Evolutionary conservation across 2,329 filamentous ascomycete genomes (phyloP).

Genomic region (Chalaropsis thielavioides): DNA sequence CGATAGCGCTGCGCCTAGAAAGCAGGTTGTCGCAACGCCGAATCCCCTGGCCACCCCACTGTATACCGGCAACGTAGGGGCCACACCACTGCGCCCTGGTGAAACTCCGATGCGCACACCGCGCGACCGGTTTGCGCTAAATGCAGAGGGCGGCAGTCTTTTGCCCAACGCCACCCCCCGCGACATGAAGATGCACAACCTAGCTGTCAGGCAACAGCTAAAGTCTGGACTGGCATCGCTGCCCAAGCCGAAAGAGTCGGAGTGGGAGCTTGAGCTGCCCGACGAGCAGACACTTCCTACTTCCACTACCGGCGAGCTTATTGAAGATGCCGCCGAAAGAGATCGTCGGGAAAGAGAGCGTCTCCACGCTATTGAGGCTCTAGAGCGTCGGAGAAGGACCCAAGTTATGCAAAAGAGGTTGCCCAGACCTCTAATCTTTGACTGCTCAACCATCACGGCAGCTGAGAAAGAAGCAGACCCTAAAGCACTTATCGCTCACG

Average conservation of each 20-base stretch:
- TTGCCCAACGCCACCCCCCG: constrained; percentile 56
- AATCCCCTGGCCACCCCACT: constrained; percentile 91
- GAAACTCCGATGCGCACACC: constrained; percentile 80
- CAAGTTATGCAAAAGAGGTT: constrained; percentile 81
- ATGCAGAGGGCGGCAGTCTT: constrained; percentile 53
- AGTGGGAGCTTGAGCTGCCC: constrained; percentile 87
- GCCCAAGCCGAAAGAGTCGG: constrained; percentile 81
- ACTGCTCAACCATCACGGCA: constrained; percentile 50
- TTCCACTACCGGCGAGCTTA: constrained; percentile 34
- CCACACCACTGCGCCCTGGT: constrained; percentile 54
- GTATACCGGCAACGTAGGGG: constrained; percentile 42
- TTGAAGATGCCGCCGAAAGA: constrained; percentile 52
- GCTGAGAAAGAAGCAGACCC: constrained; percentile 42
- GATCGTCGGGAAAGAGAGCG: constrained; percentile 66
- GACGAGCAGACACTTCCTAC: constrained; percentile 56
- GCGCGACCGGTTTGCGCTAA: constrained; percentile 74
- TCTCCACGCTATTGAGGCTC: constrained; percentile 55
- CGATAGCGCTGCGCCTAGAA: constrained; percentile 66
- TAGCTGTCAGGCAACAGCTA: constrained; percentile 53
- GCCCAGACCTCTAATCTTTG: constrained; percentile 60
- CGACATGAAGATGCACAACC: constrained; percentile 58
- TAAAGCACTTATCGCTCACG: constrained; percentile 56
- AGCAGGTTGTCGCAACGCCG: constrained; percentile 72
- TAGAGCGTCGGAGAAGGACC: constrained; percentile 69
- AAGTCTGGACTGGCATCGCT: constrained; percentile 62